These are phyloP conservation scores for Colletotrichum eremochloae DNA, from an alignment of 2,329 filamentous ascomycete genomes.

Conservation along the genomic window DNA sequence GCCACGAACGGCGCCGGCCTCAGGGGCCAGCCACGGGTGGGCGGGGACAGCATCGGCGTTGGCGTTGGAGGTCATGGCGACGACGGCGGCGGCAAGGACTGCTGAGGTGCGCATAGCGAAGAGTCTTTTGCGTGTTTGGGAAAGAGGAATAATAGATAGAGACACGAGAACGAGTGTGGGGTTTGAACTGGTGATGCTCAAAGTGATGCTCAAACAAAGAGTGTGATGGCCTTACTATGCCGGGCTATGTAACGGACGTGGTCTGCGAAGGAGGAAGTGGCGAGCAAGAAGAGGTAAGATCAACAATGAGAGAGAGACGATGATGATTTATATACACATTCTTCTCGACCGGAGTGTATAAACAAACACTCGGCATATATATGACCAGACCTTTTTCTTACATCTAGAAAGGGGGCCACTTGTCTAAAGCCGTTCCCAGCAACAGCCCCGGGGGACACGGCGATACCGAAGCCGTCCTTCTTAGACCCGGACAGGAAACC, in stretches of 20 bases:
- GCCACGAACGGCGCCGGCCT: conserved; percentile 56
- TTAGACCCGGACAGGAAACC: not conserved
- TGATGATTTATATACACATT: conserved; percentile 8
- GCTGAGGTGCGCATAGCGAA: conserved; percentile 30
- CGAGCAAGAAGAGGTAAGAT: not conserved
- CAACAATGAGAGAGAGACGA: not conserved
- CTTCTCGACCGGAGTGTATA: not conserved
- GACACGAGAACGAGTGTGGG: not conserved
- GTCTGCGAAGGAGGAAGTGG: not conserved
- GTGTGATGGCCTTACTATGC: conserved; percentile 6
- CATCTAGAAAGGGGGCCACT: conserved; percentile 5
- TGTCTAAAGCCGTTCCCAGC: conserved; percentile 8
- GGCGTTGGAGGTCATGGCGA: conserved; percentile 13
- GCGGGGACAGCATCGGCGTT: conserved; percentile 12
- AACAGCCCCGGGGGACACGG: conserved; percentile 12
- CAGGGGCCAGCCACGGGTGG: conserved; percentile 31
- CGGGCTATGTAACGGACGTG: not conserved
- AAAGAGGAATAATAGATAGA: not conserved
- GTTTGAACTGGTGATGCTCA: not conserved
- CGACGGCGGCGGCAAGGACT: conserved; percentile 29
- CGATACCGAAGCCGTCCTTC: conserved; percentile 20
- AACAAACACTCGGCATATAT: conserved; percentile 1
- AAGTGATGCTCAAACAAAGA: not conserved
- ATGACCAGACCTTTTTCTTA: not conserved
- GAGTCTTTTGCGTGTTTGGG: not conserved